A percentile compares a stretch with the other conserved stretches of the same genome.
phyloP scores from a whole-genome alignment of 2,329 filamentous ascomycete genomes.

The Neurospora sp. region DNA sequence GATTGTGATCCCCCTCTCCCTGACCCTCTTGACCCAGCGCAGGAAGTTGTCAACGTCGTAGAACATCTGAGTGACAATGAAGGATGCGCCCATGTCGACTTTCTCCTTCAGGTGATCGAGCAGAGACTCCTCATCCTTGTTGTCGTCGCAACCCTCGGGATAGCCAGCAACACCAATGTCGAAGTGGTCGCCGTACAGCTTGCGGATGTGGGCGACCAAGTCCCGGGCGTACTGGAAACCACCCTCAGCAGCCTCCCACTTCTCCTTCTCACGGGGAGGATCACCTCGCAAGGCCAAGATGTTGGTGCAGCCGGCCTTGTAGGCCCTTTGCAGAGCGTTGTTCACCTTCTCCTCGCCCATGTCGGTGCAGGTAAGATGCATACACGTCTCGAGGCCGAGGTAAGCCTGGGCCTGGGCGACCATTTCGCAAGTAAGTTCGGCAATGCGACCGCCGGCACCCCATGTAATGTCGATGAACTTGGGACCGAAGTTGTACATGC shows the following conservation, averaged over 20 bases:
- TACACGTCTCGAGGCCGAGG: conserved; percentile 94
- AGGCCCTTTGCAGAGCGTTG: conserved; percentile 75
- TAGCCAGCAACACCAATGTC: conserved; percentile 97
- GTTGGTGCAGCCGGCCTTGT: conserved; percentile 93
- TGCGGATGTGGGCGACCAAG: conserved; percentile 66
- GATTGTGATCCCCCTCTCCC: conserved; percentile 66
- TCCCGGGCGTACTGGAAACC: conserved; percentile 90
- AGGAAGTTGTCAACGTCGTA: conserved; percentile 96
- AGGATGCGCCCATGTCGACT: conserved; percentile 84
- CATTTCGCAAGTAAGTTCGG: conserved; percentile 94
- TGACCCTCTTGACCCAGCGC: conserved; percentile 78
- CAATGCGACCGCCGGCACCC: conserved; percentile 88
- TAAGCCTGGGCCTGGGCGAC: conserved; percentile 90
- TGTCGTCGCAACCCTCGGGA: conserved; percentile 90
- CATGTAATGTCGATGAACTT: conserved; percentile 98
- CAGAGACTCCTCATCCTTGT: conserved; percentile 73
- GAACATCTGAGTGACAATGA: conserved; percentile 99
- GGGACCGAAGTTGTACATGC: conserved; percentile 90
- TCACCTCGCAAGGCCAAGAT: conserved; percentile 91
- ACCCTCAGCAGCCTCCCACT: conserved; percentile 80
- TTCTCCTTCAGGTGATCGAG: conserved; percentile 95
- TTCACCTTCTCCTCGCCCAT: conserved; percentile 93
- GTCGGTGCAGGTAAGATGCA: conserved; percentile 97
- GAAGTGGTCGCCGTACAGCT: conserved; percentile 79
- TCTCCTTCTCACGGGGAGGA: conserved; percentile 85